These are phyloP conservation scores for Mortierella sp. DNA, from an alignment of 371 early-diverging fungal species.

Conservation along the genomic window DNA sequence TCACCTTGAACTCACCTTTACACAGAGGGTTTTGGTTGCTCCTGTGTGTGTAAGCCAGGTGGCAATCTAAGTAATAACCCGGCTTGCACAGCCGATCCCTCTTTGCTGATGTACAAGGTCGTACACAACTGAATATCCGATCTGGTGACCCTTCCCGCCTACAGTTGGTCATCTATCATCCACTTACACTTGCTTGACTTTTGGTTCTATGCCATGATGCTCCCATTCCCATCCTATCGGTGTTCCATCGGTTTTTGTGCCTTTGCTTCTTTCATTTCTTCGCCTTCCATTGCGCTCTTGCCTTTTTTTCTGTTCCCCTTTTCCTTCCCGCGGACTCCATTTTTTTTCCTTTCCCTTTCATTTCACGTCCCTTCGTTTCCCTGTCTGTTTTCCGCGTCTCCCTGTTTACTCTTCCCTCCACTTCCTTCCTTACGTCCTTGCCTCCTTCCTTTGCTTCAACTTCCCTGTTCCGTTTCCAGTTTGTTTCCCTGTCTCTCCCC, in stretches of 20 bases:
- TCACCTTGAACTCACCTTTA: background rate
- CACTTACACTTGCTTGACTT: background rate
- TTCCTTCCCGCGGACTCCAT: background rate
- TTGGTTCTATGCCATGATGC: background rate
- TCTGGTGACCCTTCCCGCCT: background rate
- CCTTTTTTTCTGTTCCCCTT: background rate
- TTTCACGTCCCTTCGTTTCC: background rate
- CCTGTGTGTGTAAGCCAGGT: background rate
- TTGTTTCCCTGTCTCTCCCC: background rate
- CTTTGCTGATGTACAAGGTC: background rate
- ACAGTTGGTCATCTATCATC: too few relatives aligned
- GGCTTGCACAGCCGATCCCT: background rate
- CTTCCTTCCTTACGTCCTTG: background rate
- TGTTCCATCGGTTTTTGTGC: background rate
- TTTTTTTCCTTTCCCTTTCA: background rate
- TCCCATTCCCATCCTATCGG: background rate
- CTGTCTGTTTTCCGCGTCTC: background rate
- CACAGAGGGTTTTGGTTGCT: background rate
- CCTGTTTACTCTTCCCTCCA: background rate
- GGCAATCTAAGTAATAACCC: too few relatives aligned
- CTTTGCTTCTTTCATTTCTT: background rate
- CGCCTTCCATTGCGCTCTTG: too few relatives aligned
- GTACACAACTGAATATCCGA: background rate
- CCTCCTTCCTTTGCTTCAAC: background rate
- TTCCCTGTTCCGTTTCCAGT: background rate